Evolutionary conservation across 208 protist species (phyloP).

Genomic region (Porcisia deanei): DNA sequence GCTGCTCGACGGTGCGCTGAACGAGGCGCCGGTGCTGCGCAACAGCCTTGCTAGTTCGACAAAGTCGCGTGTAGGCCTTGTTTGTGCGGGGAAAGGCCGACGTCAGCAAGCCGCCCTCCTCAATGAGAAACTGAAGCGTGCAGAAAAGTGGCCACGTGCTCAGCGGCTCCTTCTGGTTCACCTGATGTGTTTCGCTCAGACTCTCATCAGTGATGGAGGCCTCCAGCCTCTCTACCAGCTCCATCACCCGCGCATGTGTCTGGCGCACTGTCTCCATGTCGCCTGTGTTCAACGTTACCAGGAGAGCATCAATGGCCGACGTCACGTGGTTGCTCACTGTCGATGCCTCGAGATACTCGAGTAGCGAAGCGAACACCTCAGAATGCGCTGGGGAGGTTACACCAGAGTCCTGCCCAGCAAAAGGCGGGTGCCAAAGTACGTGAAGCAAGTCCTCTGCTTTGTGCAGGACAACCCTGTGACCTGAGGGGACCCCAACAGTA

Average conservation of each 20-base stretch:
- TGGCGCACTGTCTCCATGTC: conserved; percentile 52
- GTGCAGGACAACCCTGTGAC: conserved; percentile 24
- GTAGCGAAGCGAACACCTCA: conserved; percentile 13
- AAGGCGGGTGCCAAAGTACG: neutral
- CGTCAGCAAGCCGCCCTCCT: conserved; percentile 62
- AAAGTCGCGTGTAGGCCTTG: conserved; percentile 37
- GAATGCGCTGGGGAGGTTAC: neutral
- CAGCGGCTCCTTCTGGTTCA: conserved; percentile 18
- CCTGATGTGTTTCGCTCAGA: neutral
- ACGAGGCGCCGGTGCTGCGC: conserved; percentile 57
- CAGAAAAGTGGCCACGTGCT: conserved; percentile 76
- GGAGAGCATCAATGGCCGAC: conserved; percentile 46
- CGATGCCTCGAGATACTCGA: conserved; percentile 56
- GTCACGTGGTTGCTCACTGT: conserved; percentile 44
- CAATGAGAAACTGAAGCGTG: conserved; percentile 63
- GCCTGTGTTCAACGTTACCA: conserved; percentile 45
- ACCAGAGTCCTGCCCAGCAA: neutral
- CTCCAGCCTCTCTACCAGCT: conserved; percentile 56
- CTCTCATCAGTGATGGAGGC: conserved; percentile 35
- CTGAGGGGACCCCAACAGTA: neutral
- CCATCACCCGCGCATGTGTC: conserved; percentile 52
- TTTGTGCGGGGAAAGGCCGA: conserved; percentile 59
- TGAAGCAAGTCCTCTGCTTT: conserved; percentile 57
- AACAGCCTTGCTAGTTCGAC: conserved; percentile 29
- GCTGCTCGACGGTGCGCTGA: conserved; percentile 36